phyloP scores from a whole-genome alignment of 331 rosid genomes.

The Quercus phellos region DNA sequence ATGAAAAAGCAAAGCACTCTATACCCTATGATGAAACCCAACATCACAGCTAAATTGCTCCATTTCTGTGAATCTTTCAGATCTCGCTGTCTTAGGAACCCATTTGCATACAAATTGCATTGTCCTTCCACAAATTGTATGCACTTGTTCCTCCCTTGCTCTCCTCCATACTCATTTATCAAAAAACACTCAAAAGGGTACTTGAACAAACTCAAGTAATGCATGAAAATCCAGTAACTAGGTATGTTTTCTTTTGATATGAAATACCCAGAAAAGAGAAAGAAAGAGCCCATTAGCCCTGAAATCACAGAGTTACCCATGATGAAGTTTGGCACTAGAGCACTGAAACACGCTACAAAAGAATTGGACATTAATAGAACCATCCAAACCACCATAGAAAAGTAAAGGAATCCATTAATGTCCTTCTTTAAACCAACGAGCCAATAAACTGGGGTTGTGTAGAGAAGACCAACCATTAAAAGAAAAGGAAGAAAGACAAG shows the following conservation, averaged over 20 bases:
- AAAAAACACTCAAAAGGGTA: conserved; percentile 94
- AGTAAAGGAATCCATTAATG: conserved; percentile 38
- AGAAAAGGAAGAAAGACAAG: conserved; percentile 71
- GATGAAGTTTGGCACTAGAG: conserved; percentile 91
- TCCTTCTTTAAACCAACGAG: conserved; percentile 44
- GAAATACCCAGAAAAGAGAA: conserved; percentile 92
- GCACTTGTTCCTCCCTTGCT: conserved; percentile 60
- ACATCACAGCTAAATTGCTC: conserved; percentile 79
- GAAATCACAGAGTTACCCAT: conserved; percentile 82
- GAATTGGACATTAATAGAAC: conserved; percentile 56
- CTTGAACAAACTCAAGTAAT: conserved; percentile 81
- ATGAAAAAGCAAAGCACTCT: conserved; percentile 66
- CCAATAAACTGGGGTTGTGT: conserved; percentile 73
- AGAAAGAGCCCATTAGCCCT: conserved; percentile 94
- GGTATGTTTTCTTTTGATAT: conserved; percentile 79
- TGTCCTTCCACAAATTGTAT: conserved; percentile 40
- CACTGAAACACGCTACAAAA: conserved; percentile 64
- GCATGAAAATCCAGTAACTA: conserved; percentile 87
- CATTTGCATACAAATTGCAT: conserved; percentile 58
- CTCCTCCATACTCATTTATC: conserved; percentile 91
- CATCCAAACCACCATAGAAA: conserved; percentile 50
- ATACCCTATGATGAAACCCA: conserved; percentile 73
- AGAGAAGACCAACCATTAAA: conserved; percentile 56
- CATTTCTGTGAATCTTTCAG: conserved; percentile 69
- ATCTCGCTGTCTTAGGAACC: conserved; percentile 66